Evolutionary conservation across 2,329 filamentous ascomycete genomes (phyloP), one percentile per base, ranked within the genome.

Genomic region (Myriosclerotinia curreyana): DNA sequence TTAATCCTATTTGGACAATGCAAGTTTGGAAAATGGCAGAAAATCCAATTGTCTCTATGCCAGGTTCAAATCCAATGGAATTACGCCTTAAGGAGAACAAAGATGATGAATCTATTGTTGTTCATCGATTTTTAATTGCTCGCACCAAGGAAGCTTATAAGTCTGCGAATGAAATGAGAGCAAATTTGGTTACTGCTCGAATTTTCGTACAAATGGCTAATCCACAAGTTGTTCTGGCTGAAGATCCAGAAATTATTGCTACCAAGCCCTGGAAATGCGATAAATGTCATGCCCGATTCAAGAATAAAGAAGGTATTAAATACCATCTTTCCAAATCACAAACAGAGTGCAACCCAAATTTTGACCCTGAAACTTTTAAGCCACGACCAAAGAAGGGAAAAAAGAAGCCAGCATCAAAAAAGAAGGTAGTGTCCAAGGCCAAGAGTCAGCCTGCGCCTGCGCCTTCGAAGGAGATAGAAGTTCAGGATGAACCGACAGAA

Each of bases 281-380:
- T 2, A 70, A 64, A 17, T 76, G 74, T 60, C 67, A 64, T 6
- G 62, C 66, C 1, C 59, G 68, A 52, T 76, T 72, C 61, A 75
- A 74, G 58, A 74, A 75, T 56, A 64, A 70, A 11, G 70, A 70
- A n/a, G 74, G 74, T 22, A 64, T 76, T 5, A 68, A 73, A 54
- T 76, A 76, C 62, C 74, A 76, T 66, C 40, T 70, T 2, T 69
- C 62, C 2, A 73, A 73, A 59, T 70, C 74, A 9, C 66, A 71
- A 31, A 71, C 70, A 6, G 56, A 68, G 4, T 76, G 74, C 64
- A 76, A 76, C 65, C 74, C 74, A 3, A 68, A 71, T 49, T 72
- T 61, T 38, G 66, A 69, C 28, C 67, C 66, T 8, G 15, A 54
- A 42, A 12, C 38, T 60, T 36, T n/a, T 36, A 64, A 46, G 49